Evolutionary conservation across 441 rosid species (phyloP), one percentile per base, ranked within the genome.

Genomic region (Jatropha podagrica): DNA sequence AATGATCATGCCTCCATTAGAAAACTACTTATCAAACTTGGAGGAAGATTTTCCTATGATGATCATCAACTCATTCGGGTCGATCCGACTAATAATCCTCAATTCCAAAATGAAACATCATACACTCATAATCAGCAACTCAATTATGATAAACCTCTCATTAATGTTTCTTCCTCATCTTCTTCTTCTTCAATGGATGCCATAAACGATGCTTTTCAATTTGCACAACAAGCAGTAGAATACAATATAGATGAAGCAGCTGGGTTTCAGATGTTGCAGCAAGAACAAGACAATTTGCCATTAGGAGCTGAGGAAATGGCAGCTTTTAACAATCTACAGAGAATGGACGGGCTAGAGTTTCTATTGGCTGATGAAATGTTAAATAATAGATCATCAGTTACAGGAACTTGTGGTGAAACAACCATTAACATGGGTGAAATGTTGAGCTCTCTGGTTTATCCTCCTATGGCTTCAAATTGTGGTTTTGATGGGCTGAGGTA

Each of bases 21-120:
- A 71, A 90, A 85, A 68, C 69, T 86, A 62, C 89, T 90, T 9
- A 75, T 83, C 80, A 87, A 86, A 81, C 90, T 90, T 10, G 92
- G 90, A 73, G 92, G 91, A 74, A 85, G 79, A 64, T 86, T 90
- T 74, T 87, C 83, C 8, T 78, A 74, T 60, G 76, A 71, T 27
- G 75, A 79, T 76, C 49, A 77, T 61, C 74, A 75, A 17, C 27
- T 55, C 5, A 48, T 60, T 37, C 71, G 68, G 12, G 70, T 69
- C 12, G 62, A 12, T 48, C 52, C 52, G 11, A 80, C 44, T 76
- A 68, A 32, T 20, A 77, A 60, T 77, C 72, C 71, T 79, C 86
- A 81, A 42, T 78, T 76, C 75, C 78, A 0, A 44, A 23, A 68
- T 72, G 66, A 68, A 68, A 66, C 74, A 61, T 72, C 82, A 1